Evolutionary conservation across 2,329 filamentous ascomycete species (phyloP).

Genomic region (Metarhizium album): DNA sequence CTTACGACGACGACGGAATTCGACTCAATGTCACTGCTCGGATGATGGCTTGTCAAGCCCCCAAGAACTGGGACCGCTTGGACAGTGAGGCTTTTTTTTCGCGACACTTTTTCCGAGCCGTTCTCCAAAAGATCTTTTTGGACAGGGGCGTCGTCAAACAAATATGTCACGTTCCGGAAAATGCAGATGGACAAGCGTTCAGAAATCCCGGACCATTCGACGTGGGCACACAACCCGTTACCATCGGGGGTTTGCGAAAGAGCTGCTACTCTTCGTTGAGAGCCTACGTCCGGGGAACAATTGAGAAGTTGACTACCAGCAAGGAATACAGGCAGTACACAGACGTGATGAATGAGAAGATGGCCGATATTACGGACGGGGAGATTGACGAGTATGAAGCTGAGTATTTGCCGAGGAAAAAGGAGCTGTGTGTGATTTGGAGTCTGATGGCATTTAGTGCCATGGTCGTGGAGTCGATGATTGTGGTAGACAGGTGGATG

Average conservation of each 20-base stretch:
- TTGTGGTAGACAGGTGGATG: conserved; percentile 83
- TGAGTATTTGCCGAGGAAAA: conserved; percentile 54
- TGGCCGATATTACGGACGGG: conserved; percentile 60
- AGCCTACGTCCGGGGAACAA: conserved; percentile 69
- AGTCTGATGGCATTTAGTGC: conserved; percentile 94
- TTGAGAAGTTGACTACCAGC: conserved; percentile 58
- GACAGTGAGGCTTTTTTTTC: conserved; percentile 87
- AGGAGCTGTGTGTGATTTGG: conserved; percentile 82
- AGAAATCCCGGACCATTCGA: conserved; percentile 32
- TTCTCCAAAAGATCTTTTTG: conserved; percentile 85
- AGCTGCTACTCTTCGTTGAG: conserved; percentile 64
- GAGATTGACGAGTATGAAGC: conserved; percentile 63
- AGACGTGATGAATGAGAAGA: conserved; percentile 50
- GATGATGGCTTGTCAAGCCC: conserved; percentile 97
- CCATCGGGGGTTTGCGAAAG: conserved; percentile 78
- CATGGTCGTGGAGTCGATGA: conserved; percentile 75
- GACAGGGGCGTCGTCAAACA: conserved; percentile 68
- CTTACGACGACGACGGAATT: conserved; percentile 51
- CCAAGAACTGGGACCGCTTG: conserved; percentile 73
- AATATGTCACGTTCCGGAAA: conserved; percentile 27
- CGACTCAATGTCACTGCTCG: conserved; percentile 90
- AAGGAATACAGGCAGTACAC: conserved; percentile 48
- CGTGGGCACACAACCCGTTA: conserved; percentile 63
- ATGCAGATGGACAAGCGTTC: conserved; percentile 5
- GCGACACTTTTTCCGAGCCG: conserved; percentile 82